Base-by-base conservation (phyloP, 2,329 filamentous ascomycete species). In the Penicillium frequentans region DNA sequence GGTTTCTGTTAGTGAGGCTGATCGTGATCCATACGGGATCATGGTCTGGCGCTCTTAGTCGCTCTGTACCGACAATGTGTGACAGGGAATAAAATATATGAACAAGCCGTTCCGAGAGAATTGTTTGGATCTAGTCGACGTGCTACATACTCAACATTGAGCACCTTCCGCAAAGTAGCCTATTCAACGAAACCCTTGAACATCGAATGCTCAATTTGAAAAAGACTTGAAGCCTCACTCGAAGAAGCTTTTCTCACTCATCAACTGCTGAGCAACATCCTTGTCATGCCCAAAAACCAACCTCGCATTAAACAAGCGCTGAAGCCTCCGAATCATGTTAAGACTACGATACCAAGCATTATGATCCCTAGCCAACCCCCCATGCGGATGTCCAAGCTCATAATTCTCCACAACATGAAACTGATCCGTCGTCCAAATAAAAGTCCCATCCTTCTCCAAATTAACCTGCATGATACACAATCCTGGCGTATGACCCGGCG, bases 1-100 rank as follows among this genome's bases (percentile, higher is more conserved):
- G 55, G 87, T 98, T 14, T 73, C 88, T 56, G 85, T 96, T 49
- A 97, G 93, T 74, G 82, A 89, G 71, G 81, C 81, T 44, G 95
- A 99, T 75, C 82, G 86, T 58, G 95, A 99, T 81, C 95, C 95
- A 0, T 99, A 92, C 76, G 88, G 88, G 51, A 89, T 97, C 57
- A 82, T 91, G 68, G 68, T 80, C 29, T 64, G 67, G 59, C 63
- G 58, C 44, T 37, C 13, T n/a, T 67, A 39, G 21, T 23, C 39
- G 19, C 19, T 42, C 39, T 7, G 19, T 10, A 42, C 9, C 10
- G 10, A 23, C 10, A 10, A 42, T 13, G 4, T 42, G 9, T 23
- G 11, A 11, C 10, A 11, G 37, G n/a, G 5, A 42, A 42, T 7
- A 52, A 33, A 33, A 52, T 33, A 39, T 50, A 19, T 52, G 29